Conservation (phyloP, 2,329 filamentous ascomycete species). For the Tympanopsis confertula region DNA sequence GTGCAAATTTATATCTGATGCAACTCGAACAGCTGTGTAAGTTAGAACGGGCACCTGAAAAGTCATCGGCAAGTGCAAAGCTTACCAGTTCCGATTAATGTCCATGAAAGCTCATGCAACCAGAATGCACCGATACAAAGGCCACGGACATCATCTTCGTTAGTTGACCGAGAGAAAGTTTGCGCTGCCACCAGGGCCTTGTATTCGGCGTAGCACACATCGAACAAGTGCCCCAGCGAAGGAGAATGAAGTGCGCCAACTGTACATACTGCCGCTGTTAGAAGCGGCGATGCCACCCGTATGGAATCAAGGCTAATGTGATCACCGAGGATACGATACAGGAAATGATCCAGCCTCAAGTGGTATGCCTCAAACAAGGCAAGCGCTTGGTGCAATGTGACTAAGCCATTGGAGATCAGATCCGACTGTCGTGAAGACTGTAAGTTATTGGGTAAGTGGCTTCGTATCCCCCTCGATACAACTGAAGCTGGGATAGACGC, state of each 20-base stretch:
- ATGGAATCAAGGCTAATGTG: conserved; percentile 11
- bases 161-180: conserved; percentile 6
- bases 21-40: conserved; percentile 20
- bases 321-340: conserved; percentile 17
- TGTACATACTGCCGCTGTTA: conserved; percentile 19
- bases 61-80: neutral
- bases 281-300: conserved; percentile 14
- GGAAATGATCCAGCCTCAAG: conserved; percentile 15
- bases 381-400: conserved; percentile 12
- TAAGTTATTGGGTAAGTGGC: neutral
- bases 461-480: conserved; percentile 4
- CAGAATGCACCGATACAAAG: conserved; percentile 24
- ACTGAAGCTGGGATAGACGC: conserved; percentile 15
- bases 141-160: conserved; percentile 15
- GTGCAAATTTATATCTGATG: conserved; percentile 23
- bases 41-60: conserved; percentile 10
- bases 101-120: conserved; percentile 13
- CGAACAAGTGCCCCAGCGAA: conserved; percentile 4
- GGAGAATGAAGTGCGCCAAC: conserved; percentile 12
- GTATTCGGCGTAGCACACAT: conserved; percentile 6
- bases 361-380: conserved; percentile 15
- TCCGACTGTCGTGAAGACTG: conserved; percentile 8
- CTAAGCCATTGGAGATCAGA: conserved; percentile 12
- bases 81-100: conserved; percentile 8
- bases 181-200: conserved; percentile 5